These are phyloP conservation scores for Eimeria zaria DNA, from an alignment of 169 alveolate species.

Conservation along the genomic window DNA sequence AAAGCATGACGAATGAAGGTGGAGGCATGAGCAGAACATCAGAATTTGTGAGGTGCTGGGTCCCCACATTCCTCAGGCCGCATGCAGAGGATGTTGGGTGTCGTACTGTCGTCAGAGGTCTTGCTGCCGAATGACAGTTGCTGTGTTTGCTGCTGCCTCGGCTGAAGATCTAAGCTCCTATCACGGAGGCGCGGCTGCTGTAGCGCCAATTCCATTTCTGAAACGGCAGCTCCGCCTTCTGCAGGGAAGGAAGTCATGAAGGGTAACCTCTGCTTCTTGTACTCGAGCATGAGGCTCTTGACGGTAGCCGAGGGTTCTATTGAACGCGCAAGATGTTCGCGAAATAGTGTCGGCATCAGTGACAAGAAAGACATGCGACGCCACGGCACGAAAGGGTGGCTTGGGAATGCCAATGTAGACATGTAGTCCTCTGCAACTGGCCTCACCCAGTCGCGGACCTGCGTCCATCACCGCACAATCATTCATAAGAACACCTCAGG, in stretches of 20 bases:
- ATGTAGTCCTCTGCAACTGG: conserved; percentile 67
- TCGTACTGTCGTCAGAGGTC: conserved; percentile 49
- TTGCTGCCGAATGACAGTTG: conserved; percentile 46
- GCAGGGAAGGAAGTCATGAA: conserved; percentile 47
- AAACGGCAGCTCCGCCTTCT: conserved; percentile 18
- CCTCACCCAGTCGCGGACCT: conserved; percentile 77
- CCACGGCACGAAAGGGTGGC: conserved; percentile 69
- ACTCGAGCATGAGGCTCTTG: conserved; percentile 50
- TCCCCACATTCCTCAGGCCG: not conserved
- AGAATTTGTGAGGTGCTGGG: not conserved
- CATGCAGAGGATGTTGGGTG: not conserved
- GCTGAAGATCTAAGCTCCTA: conserved; percentile 1
- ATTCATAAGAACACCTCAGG: not conserved
- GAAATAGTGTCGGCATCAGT: conserved; percentile 48
- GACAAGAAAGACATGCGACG: conserved; percentile 40
- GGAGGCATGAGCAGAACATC: not conserved
- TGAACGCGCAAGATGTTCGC: conserved; percentile 50
- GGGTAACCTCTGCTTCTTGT: conserved; percentile 61
- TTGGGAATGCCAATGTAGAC: conserved; percentile 60
- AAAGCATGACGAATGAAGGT: not conserved
- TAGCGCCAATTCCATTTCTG: not conserved
- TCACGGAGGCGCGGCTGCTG: conserved; percentile 37
- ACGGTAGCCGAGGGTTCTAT: conserved; percentile 60
- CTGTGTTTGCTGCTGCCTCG: conserved; percentile 53
- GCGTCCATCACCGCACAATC: not conserved